Percentiles rank a stretch among this genome's conserved stretches.
Evolutionary conservation across 148 eudicot species (phyloP).

Genomic region (Beta vulgaris): DNA sequence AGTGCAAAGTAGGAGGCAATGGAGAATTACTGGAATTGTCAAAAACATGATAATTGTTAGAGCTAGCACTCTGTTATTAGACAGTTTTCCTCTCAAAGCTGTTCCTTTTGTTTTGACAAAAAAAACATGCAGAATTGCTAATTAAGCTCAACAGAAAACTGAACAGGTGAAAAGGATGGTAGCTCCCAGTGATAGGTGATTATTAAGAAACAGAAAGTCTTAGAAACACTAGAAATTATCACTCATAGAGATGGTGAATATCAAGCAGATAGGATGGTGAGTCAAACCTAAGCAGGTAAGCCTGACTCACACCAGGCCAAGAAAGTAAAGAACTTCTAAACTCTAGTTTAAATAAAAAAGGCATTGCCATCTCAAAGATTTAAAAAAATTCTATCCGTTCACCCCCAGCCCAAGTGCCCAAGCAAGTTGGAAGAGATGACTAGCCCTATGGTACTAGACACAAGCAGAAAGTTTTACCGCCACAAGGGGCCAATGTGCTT

Average conservation of each 20-base stretch:
- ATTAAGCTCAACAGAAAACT: too few species aligned
- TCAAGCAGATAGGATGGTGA: background rate
- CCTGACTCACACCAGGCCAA: background rate
- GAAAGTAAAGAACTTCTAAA: background rate
- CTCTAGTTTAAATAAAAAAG: background rate
- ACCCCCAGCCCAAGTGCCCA: background rate
- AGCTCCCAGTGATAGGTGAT: background rate
- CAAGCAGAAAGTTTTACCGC: conserved; percentile 42
- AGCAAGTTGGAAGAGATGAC: conserved; percentile 1
- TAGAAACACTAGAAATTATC: background rate
- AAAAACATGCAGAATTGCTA: too few species aligned
- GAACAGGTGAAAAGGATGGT: background rate
- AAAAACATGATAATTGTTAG: too few species aligned
- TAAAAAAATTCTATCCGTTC: background rate
- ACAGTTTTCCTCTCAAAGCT: too few species aligned
- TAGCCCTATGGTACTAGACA: background rate
- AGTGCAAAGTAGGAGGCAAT: background rate
- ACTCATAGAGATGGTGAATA: background rate
- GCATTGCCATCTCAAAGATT: background rate
- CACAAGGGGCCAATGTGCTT: conserved; percentile 59
- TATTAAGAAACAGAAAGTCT: background rate
- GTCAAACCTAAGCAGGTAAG: background rate
- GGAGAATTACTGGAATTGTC: too few species aligned
- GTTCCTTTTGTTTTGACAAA: too few species aligned
- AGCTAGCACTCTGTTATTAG: too few species aligned